These are phyloP conservation scores for Citeromyces hawaiiensis DNA, from an alignment of 1,139 yeast genomes.

Conservation along the genomic window DNA sequence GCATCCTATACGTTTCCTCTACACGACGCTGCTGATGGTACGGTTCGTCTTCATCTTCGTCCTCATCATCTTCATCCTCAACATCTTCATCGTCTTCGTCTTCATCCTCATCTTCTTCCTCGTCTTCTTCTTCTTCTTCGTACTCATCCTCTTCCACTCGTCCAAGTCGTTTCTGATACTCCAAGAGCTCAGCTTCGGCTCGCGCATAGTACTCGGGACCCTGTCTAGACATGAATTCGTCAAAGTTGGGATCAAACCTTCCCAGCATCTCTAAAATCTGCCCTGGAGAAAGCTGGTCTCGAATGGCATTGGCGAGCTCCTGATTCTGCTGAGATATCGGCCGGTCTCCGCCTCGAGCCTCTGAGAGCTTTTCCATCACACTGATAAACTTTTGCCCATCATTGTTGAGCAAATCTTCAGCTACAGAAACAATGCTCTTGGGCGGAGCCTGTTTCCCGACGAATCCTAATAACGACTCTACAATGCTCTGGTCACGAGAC, in stretches of 20 bases:
- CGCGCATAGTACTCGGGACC: slow-evolving; percentile 4
- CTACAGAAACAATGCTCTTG: slow-evolving; percentile 33
- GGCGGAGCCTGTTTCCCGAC: slow-evolving; percentile 2
- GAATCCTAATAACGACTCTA: background rate
- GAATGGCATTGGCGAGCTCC: background rate
- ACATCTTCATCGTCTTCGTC: slow-evolving; percentile 16
- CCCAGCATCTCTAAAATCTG: background rate
- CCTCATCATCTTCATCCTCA: slow-evolving; percentile 20
- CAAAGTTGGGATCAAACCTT: background rate
- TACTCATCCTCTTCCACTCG: slow-evolving; percentile 13
- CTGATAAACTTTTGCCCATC: slow-evolving; percentile 66
- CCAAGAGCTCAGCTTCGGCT: slow-evolving; percentile 3
- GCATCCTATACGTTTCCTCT: slow-evolving; percentile 65
- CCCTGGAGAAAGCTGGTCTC: background rate
- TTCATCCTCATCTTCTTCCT: slow-evolving; percentile 19
- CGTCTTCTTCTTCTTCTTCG: slow-evolving; percentile 21
- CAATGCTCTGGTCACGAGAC: background rate
- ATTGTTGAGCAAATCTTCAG: slow-evolving; percentile 64
- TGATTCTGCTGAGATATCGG: background rate
- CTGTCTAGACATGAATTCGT: background rate
- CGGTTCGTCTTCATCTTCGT: slow-evolving; percentile 19
- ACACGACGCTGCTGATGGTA: slow-evolving; percentile 49
- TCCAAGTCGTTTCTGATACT: slow-evolving; percentile 6
- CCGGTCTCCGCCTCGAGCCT: background rate
- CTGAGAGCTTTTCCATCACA: slow-evolving; percentile 47